These are phyloP conservation scores for Cylindrotheca fusiformis DNA, from an alignment of 108 stramenopile species.

Conservation along the genomic window DNA sequence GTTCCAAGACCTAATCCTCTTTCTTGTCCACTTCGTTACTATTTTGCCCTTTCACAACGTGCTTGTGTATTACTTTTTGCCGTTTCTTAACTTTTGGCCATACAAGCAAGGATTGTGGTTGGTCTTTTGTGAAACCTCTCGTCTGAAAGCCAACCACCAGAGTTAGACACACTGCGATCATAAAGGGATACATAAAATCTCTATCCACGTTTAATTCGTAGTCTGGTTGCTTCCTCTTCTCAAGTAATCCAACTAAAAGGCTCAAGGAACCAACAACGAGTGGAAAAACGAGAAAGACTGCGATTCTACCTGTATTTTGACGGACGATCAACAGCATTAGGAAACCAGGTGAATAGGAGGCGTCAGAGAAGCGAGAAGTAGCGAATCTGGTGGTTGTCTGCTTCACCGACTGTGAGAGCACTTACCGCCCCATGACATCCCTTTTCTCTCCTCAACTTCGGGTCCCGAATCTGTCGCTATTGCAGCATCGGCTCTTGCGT, in stretches of 20 bases:
- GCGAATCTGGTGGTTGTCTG: neutral
- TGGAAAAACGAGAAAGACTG: slow-evolving; percentile 51
- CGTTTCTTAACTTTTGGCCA: slow-evolving; percentile 56
- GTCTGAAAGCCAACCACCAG: slow-evolving; percentile 70
- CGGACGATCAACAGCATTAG: too few relatives aligned
- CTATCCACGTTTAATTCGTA: slow-evolving; percentile 42
- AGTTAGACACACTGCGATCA: slow-evolving; percentile 40
- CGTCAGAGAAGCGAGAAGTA: neutral
- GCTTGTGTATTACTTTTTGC: slow-evolving; percentile 40
- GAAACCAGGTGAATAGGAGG: too few relatives aligned
- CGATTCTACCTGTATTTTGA: slow-evolving; percentile 26
- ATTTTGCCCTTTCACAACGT: slow-evolving; percentile 24
- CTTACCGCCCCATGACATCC: neutral
- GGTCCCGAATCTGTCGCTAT: neutral
- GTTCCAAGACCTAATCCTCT: too few relatives aligned
- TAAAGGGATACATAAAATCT: slow-evolving; percentile 61
- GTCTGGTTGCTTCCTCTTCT: slow-evolving; percentile 13
- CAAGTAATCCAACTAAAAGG: slow-evolving; percentile 39
- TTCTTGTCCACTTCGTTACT: slow-evolving; percentile 17
- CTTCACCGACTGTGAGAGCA: neutral
- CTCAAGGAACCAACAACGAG: slow-evolving; percentile 40
- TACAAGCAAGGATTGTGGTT: slow-evolving; percentile 27
- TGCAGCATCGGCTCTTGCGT: neutral
- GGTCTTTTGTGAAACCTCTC: slow-evolving; percentile 28
- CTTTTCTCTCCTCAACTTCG: neutral